These are phyloP conservation scores for Rhizophlyctis rosea DNA, from an alignment of 192 early-diverging fungal species.

Conservation along the genomic window DNA sequence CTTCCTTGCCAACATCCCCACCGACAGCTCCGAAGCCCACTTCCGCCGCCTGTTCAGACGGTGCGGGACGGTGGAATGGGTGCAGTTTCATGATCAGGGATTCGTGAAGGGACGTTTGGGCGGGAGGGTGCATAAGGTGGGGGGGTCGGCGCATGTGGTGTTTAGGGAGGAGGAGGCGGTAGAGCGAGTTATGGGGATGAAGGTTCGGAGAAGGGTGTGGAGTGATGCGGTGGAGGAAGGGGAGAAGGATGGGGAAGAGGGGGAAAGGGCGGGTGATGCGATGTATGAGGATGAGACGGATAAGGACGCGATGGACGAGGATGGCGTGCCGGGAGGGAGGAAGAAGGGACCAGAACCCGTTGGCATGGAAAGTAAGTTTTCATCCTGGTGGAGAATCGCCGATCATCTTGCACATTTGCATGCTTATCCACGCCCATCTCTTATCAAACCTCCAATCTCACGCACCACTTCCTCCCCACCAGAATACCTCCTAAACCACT, in stretches of 20 bases:
- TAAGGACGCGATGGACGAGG: slow-evolving; percentile 73
- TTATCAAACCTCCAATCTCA: too few relatives aligned
- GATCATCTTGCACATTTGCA: too few relatives aligned
- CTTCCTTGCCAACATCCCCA: slow-evolving; percentile 41
- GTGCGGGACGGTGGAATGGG: slow-evolving; percentile 39
- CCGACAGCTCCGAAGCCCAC: slow-evolving; percentile 36
- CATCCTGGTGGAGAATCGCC: too few relatives aligned
- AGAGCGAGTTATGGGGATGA: slow-evolving; percentile 61
- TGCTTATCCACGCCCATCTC: too few relatives aligned
- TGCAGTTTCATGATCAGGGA: slow-evolving; percentile 13
- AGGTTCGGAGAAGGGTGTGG: slow-evolving; percentile 58
- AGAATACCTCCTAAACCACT: slow-evolving; percentile 19
- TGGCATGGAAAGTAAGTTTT: too few relatives aligned
- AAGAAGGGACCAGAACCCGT: too few relatives aligned
- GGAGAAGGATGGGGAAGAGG: slow-evolving; percentile 31
- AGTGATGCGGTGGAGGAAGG: slow-evolving; percentile 38
- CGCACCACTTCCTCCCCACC: too few relatives aligned
- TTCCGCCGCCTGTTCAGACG: slow-evolving; percentile 40
- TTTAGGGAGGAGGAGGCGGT: slow-evolving; percentile 68
- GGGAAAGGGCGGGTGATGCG: slow-evolving; percentile 51
- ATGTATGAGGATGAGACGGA: slow-evolving; percentile 70
- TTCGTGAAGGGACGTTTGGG: background rate
- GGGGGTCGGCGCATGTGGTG: slow-evolving; percentile 33
- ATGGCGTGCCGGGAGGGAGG: too few relatives aligned
- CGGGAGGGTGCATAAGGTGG: slow-evolving; percentile 11